Conservation (phyloP, 2,329 filamentous ascomycete species). For the Triangularia verruculosa region DNA sequence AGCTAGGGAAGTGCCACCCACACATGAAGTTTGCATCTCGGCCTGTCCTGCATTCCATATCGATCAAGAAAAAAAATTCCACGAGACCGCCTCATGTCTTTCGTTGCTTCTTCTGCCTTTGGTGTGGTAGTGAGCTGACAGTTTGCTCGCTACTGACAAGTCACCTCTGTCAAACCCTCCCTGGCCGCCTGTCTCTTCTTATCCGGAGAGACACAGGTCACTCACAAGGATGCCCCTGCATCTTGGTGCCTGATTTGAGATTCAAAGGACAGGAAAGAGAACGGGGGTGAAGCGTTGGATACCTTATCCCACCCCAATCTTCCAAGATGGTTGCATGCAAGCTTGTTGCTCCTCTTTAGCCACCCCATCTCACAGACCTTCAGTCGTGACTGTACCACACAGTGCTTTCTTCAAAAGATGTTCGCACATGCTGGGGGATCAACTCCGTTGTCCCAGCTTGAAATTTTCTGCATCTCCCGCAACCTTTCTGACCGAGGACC, state of each 20-base stretch:
- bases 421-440: neutral
- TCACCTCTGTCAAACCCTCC: neutral
- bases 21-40: neutral
- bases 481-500: neutral
- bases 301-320: neutral
- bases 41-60: neutral
- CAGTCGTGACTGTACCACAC: neutral
- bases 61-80: neutral
- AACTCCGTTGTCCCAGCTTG: neutral
- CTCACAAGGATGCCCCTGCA: neutral
- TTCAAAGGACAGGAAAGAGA: neutral
- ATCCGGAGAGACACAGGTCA: neutral
- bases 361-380: neutral
- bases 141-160: neutral
- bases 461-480: neutral
- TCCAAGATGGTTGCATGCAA: conserved; percentile 8
- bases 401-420: neutral
- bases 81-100: neutral
- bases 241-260: neutral
- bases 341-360: neutral
- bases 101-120: neutral
- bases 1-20: neutral
- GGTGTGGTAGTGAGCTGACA: neutral
- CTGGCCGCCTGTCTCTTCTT: neutral
- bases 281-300: neutral